Evolutionary conservation across 2,329 filamentous ascomycete genomes (phyloP).

Genomic region (Neurospora sp.): DNA sequence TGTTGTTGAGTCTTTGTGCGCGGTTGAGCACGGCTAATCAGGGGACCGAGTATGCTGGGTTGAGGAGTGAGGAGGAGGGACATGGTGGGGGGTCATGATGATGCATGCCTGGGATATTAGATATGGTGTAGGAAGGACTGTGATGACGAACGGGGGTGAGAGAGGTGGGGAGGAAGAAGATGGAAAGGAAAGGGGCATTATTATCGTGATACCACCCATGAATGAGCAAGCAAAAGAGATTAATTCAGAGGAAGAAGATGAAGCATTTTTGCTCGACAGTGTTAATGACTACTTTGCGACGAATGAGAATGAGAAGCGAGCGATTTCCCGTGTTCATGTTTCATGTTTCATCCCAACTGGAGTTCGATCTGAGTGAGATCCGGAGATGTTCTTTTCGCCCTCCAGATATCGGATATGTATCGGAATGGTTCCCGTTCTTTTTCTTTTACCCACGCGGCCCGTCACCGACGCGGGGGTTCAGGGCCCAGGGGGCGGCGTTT

Average conservation of each 20-base stretch:
- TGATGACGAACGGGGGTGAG: background rate
- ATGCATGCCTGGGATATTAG: background rate
- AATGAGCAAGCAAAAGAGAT: background rate
- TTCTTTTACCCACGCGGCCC: background rate
- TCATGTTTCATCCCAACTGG: background rate
- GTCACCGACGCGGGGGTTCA: background rate
- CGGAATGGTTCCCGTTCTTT: background rate
- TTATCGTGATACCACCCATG: background rate
- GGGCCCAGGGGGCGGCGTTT: background rate
- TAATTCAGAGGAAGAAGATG: background rate
- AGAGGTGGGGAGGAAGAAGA: background rate
- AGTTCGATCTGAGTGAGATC: background rate
- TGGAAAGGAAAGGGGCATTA: background rate
- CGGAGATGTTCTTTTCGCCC: background rate
- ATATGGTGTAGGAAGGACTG: background rate
- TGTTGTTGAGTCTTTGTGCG: constrained; percentile 79
- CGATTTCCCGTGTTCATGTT: background rate
- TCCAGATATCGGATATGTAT: background rate
- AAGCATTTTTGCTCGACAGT: background rate
- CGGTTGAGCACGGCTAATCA: constrained; percentile 73
- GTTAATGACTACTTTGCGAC: background rate
- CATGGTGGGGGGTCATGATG: background rate
- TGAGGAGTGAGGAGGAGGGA: constrained; percentile 48
- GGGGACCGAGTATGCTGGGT: constrained; percentile 54
- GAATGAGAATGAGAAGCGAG: background rate